Evolutionary conservation across 495 filamentous ascomycete species (phyloP).

Genomic region (Aspergillus indologenus): DNA sequence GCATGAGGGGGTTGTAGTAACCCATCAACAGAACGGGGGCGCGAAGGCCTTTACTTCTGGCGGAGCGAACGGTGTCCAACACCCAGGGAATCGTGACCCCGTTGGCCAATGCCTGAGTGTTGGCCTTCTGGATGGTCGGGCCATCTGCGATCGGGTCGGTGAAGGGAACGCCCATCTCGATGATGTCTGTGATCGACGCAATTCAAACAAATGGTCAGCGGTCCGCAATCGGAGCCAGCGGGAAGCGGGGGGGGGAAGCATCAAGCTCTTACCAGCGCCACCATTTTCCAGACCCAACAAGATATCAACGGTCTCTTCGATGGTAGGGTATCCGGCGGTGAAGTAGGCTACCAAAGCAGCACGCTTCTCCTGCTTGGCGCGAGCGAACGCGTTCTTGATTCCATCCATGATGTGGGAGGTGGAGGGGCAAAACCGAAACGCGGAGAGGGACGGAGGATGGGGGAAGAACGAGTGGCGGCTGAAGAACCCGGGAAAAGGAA

Average conservation of each 20-base stretch:
- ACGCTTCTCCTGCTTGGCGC: constrained; percentile 69
- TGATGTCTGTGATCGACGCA: constrained; percentile 33
- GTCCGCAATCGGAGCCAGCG: background rate
- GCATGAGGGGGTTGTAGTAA: constrained; percentile 94
- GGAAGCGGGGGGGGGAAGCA: constrained; percentile 4
- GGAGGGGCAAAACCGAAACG: constrained; percentile 18
- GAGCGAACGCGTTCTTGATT: constrained; percentile 82
- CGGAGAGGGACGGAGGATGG: constrained; percentile 12
- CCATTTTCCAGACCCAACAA: constrained; percentile 88
- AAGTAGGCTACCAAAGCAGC: constrained; percentile 90
- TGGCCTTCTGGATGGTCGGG: constrained; percentile 88
- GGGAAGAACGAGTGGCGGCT: background rate
- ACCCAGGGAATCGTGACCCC: constrained; percentile 77
- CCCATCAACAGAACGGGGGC: constrained; percentile 93
- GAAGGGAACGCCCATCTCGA: constrained; percentile 74
- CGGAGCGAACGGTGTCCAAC: constrained; percentile 74
- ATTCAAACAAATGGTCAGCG: background rate
- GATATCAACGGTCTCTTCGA: constrained; percentile 75
- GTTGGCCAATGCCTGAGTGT: constrained; percentile 83
- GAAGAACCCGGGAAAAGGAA: background rate
- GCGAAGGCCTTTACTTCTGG: constrained; percentile 69
- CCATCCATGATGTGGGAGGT: constrained; percentile 57
- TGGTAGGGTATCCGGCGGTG: constrained; percentile 89
- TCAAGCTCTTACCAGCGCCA: constrained; percentile 67
- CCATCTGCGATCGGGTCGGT: constrained; percentile 97